phyloP scores from a whole-genome alignment of 2,329 filamentous ascomycete genomes.

The Orbilia brochopaga region DNA sequence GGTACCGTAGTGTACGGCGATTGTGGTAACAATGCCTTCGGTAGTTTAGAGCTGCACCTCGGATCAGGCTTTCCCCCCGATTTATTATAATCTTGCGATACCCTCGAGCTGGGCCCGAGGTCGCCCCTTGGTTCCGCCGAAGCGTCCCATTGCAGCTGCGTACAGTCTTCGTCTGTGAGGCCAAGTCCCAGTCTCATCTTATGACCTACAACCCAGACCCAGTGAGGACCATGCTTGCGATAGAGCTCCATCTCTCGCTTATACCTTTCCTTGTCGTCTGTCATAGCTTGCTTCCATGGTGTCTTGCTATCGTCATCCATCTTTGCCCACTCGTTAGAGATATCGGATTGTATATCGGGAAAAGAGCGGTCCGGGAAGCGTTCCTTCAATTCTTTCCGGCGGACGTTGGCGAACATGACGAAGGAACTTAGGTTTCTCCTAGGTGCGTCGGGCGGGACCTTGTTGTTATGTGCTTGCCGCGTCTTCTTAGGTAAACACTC shows the following conservation, averaged over 20 bases:
- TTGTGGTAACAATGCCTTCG: too few species aligned
- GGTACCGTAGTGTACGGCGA: too few species aligned
- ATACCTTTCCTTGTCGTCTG: constrained; percentile 43
- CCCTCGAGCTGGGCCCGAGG: background rate
- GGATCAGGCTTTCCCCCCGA: too few species aligned
- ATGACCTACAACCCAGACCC: constrained; percentile 43
- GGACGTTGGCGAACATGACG: constrained; percentile 47
- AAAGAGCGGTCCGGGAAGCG: constrained; percentile 24
- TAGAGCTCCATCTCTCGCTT: constrained; percentile 46
- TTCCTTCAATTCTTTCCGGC: constrained; percentile 34
- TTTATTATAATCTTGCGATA: background rate
- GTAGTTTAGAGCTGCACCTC: too few species aligned
- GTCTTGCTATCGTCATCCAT: constrained; percentile 29
- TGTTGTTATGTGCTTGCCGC: constrained; percentile 47
- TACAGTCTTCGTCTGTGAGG: constrained; percentile 46
- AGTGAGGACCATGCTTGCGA: constrained; percentile 33
- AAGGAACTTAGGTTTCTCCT: constrained; percentile 49
- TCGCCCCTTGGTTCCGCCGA: background rate
- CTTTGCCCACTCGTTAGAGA: constrained; percentile 41
- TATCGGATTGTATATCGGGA: constrained; percentile 43
- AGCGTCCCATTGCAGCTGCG: constrained; percentile 7
- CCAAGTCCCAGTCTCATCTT: constrained; percentile 33
- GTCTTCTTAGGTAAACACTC: constrained; percentile 23
- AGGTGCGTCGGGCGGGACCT: constrained; percentile 48
- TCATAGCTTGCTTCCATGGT: constrained; percentile 36